Percentiles rank a stretch among this genome's conserved stretches.
Evolutionary conservation across 805 yeast genomes (phyloP).

Genomic region (Barnettozyma californica): DNA sequence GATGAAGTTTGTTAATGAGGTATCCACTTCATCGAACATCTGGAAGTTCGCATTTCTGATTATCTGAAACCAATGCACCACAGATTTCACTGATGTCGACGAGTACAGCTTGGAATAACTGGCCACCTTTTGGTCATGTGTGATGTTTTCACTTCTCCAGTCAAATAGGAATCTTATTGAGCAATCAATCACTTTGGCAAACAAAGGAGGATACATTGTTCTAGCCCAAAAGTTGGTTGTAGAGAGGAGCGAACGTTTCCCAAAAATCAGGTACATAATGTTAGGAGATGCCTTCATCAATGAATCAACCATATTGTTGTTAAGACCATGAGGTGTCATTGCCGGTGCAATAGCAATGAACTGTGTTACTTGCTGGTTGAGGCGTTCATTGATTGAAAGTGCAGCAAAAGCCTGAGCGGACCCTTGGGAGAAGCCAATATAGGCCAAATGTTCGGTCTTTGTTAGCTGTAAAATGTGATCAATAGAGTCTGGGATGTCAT

Average conservation of each 20-base stretch:
- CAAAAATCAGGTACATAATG: conserved; percentile 65
- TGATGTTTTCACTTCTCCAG: conserved; percentile 67
- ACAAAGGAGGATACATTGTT: conserved; percentile 67
- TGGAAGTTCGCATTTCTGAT: conserved; percentile 54
- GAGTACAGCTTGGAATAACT: conserved; percentile 80
- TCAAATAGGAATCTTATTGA: conserved; percentile 58
- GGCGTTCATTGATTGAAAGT: conserved; percentile 54
- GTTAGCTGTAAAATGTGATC: conserved; percentile 62
- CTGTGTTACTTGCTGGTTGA: conserved; percentile 48
- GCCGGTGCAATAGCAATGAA: conserved; percentile 92
- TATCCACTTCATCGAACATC: conserved; percentile 16
- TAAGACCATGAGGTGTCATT: conserved; percentile 82
- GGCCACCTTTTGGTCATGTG: conserved; percentile 58
- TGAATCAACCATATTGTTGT: conserved; percentile 69
- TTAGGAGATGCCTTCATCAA: conserved; percentile 66
- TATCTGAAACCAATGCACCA: conserved; percentile 84
- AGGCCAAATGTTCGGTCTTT: conserved; percentile 40
- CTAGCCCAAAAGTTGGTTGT: conserved; percentile 71
- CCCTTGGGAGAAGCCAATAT: conserved; percentile 91
- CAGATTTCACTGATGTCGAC: conserved; percentile 74
- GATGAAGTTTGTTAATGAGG: conserved; percentile 32
- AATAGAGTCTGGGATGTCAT: conserved; percentile 82
- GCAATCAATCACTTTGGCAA: conserved; percentile 58
- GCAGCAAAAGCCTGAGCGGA: conserved; percentile 91
- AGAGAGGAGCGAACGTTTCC: conserved; percentile 67